A percentile compares a stretch with the other conserved stretches of the same genome.
phyloP scores from a whole-genome alignment of 495 filamentous ascomycete species.

The Aspergillus funiculosus region DNA sequence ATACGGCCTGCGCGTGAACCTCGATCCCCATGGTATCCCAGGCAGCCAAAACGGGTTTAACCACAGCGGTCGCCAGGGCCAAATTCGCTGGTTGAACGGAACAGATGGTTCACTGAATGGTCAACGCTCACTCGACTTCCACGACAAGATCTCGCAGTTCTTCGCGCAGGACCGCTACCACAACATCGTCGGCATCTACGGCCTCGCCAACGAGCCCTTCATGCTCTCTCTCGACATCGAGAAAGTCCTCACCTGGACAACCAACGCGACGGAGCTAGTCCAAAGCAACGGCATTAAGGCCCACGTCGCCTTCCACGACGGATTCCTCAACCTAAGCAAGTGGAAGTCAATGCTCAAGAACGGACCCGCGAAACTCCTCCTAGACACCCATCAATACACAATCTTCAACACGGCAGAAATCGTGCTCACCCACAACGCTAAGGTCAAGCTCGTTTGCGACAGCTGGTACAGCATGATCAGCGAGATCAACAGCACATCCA shows the following conservation, averaged over 20 bases:
- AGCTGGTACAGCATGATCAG: conserved; percentile 78
- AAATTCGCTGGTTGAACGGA: conserved; percentile 75
- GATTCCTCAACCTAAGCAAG: conserved; percentile 72
- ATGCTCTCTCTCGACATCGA: conserved; percentile 59
- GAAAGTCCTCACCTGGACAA: conserved; percentile 66
- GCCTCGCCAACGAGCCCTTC: conserved; percentile 78
- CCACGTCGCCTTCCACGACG: conserved; percentile 71
- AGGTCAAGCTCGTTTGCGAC: conserved; percentile 77
- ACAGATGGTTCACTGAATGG: conserved; percentile 56
- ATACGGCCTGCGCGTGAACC: conserved; percentile 87
- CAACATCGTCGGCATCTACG: conserved; percentile 79
- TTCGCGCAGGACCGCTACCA: conserved; percentile 81
- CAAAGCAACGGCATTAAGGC: conserved; percentile 63
- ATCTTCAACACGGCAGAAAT: conserved; percentile 81
- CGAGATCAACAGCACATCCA: conserved; percentile 59
- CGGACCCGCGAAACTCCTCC: conserved; percentile 48
- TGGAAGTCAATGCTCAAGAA: conserved; percentile 68
- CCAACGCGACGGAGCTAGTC: conserved; percentile 55
- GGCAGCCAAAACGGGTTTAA: conserved; percentile 91
- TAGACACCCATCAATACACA: conserved; percentile 93
- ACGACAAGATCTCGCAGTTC: conserved; percentile 73
- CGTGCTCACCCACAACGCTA: conserved; percentile 62
- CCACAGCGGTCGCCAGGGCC: conserved; percentile 69
- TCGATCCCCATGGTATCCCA: conserved; percentile 82
- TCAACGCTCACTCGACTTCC: conserved; percentile 73